Percentiles rank a stretch among this genome's conserved stretches.
Evolutionary conservation across 257 asterid species (phyloP).

Genomic region (Solanum ossicruentum): DNA sequence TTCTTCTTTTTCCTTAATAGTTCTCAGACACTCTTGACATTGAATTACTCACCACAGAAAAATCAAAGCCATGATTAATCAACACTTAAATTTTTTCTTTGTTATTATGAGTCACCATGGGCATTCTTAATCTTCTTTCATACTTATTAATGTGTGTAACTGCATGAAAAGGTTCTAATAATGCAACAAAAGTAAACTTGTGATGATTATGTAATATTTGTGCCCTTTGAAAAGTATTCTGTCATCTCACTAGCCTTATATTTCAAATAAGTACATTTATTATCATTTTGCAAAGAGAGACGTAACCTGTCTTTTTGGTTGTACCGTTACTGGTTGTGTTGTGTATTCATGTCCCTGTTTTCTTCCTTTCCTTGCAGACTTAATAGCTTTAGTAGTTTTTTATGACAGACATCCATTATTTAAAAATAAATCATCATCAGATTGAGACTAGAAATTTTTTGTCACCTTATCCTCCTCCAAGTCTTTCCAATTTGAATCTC

Average conservation of each 20-base stretch:
- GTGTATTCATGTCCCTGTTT: neutral
- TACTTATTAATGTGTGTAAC: neutral
- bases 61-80: neutral
- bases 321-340: neutral
- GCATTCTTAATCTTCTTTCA: neutral
- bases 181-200: neutral
- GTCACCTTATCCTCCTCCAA: neutral
- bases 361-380: neutral
- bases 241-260: neutral
- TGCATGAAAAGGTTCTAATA: neutral
- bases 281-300: neutral
- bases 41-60: neutral
- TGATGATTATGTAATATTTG: too few species aligned
- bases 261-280: neutral
- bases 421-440: too few species aligned
- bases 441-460: neutral
- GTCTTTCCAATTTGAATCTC: neutral
- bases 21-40: too few species aligned
- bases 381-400: neutral
- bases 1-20: too few species aligned
- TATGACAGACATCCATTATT: neutral
- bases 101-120: neutral
- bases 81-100: neutral
- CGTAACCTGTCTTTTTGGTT: neutral
- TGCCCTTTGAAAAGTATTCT: neutral